These are phyloP conservation scores for Oryza glaberrima DNA, from an alignment of 176 grass and related monocot genomes.

Conservation along the genomic window DNA sequence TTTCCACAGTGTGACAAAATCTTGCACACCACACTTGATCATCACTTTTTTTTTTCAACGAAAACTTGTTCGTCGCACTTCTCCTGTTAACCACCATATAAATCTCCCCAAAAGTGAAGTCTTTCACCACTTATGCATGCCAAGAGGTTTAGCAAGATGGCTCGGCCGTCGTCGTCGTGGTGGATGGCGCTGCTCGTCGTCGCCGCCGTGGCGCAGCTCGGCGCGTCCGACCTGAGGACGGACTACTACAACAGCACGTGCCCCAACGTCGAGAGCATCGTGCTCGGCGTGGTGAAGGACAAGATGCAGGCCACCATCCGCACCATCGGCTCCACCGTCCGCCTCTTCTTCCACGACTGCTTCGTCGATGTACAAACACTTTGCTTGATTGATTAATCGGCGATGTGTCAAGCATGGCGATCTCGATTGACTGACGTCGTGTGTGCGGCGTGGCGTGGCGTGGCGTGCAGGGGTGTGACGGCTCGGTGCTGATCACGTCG, in stretches of 20 bases:
- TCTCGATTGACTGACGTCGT: background rate
- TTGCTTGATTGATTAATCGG: background rate
- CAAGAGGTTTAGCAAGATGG: constrained; percentile 5
- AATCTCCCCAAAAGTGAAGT: background rate
- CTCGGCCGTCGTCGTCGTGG: background rate
- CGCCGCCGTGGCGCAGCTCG: constrained; percentile 23
- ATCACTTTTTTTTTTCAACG: background rate
- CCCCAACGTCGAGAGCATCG: constrained; percentile 72
- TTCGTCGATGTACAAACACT: constrained; percentile 58
- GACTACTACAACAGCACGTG: constrained; percentile 72
- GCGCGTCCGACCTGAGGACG: constrained; percentile 48
- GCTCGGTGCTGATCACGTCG: constrained; percentile 73
- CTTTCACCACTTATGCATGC: background rate
- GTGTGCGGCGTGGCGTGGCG: background rate
- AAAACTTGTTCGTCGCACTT: background rate
- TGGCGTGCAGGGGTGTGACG: constrained; percentile 69
- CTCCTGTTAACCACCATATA: background rate
- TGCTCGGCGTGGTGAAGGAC: constrained; percentile 49
- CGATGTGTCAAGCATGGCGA: background rate
- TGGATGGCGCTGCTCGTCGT: background rate
- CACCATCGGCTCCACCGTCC: constrained; percentile 58
- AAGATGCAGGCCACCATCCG: constrained; percentile 43
- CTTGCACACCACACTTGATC: constrained; percentile 21
- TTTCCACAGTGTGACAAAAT: background rate
- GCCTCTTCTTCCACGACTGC: constrained; percentile 96